Percentiles rank a stretch among this genome's conserved stretches.
Evolutionary conservation across 192 early-diverging fungal species (phyloP).

Genomic region (Podila verticillata): DNA sequence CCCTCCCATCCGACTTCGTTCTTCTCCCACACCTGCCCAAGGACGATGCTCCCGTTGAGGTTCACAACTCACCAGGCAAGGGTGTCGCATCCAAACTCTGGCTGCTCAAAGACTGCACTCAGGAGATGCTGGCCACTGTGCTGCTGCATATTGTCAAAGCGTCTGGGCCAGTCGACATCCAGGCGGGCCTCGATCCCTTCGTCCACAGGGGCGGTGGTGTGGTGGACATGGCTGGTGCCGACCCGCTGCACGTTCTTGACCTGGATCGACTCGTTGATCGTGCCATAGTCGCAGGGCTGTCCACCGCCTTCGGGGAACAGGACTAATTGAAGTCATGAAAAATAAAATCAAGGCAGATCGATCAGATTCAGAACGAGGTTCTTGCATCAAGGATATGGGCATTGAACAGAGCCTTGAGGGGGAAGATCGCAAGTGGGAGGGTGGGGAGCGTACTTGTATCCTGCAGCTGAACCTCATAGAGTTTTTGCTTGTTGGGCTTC

Average conservation of each 20-base stretch:
- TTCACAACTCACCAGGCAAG: conserved; percentile 63
- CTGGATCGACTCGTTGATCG: conserved; percentile 54
- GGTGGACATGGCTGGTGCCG: conserved; percentile 70
- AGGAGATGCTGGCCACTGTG: conserved; percentile 82
- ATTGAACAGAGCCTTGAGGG: no score
- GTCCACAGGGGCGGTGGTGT: conserved; percentile 57
- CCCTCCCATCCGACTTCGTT: no score
- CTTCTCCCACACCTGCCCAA: no score
- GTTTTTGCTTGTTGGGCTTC: conserved; percentile 61
- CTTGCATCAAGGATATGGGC: no score
- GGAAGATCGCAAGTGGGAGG: neutral
- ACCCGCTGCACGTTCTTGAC: conserved; percentile 68
- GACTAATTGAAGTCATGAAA: conserved; percentile 53
- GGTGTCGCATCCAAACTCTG: conserved; percentile 67
- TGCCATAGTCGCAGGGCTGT: conserved; percentile 74
- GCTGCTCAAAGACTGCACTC: conserved; percentile 70
- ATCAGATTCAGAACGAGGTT: no score
- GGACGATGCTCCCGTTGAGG: no score
- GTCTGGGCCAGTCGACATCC: conserved; percentile 70
- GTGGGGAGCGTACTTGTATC: conserved; percentile 60
- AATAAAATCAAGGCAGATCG: conserved; percentile 1
- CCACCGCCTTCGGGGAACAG: conserved; percentile 86
- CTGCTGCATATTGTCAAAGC: conserved; percentile 81
- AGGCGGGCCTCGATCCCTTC: conserved; percentile 59
- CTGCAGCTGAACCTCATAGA: conserved; percentile 66